Evolutionary conservation across 2,329 filamentous ascomycete species (phyloP).

Genomic region (Lasiodiplodia hormozganensis): DNA sequence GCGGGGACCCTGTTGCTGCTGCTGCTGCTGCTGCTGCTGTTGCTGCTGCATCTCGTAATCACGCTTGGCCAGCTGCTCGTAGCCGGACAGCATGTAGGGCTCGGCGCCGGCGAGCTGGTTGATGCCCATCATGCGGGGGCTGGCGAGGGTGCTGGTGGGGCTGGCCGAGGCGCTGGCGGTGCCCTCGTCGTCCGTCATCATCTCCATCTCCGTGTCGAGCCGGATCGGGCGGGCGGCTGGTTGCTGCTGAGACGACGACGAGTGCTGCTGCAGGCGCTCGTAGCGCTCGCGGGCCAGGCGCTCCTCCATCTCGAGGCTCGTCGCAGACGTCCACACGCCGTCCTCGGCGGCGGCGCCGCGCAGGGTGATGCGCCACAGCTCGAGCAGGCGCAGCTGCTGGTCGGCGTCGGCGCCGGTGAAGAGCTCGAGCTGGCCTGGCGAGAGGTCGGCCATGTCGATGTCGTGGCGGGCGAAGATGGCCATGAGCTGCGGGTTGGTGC

Average conservation of each 20-base stretch:
- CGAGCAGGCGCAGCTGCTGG: slow-evolving; percentile 76
- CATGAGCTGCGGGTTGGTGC: slow-evolving; percentile 50
- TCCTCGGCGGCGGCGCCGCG: slow-evolving; percentile 63
- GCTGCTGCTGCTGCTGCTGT: slow-evolving; percentile 3
- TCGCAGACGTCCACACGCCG: slow-evolving; percentile 62
- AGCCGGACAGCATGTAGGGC: slow-evolving; percentile 85
- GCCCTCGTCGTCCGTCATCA: slow-evolving; percentile 28
- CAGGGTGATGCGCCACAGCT: slow-evolving; percentile 81
- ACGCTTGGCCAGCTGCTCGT: slow-evolving; percentile 71
- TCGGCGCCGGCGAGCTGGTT: slow-evolving; percentile 58
- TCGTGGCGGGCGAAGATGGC: slow-evolving; percentile 69
- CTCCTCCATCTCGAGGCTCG: slow-evolving; percentile 63
- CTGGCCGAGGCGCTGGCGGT: slow-evolving; percentile 16
- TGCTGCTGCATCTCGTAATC: slow-evolving; percentile 60
- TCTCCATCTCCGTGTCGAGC: slow-evolving; percentile 11
- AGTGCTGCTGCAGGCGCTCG: slow-evolving; percentile 50
- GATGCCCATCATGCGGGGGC: slow-evolving; percentile 34
- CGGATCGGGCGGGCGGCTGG: neutral
- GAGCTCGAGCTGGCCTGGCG: slow-evolving; percentile 76
- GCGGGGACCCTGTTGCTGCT: neutral
- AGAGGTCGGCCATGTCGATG: slow-evolving; percentile 73
- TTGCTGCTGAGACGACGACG: neutral
- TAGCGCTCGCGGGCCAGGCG: slow-evolving; percentile 65
- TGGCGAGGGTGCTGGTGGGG: slow-evolving; percentile 13
- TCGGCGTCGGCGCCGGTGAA: slow-evolving; percentile 77